Conservation (phyloP, 2,329 filamentous ascomycete species). For the Aureobasidium leucospermi region DNA sequence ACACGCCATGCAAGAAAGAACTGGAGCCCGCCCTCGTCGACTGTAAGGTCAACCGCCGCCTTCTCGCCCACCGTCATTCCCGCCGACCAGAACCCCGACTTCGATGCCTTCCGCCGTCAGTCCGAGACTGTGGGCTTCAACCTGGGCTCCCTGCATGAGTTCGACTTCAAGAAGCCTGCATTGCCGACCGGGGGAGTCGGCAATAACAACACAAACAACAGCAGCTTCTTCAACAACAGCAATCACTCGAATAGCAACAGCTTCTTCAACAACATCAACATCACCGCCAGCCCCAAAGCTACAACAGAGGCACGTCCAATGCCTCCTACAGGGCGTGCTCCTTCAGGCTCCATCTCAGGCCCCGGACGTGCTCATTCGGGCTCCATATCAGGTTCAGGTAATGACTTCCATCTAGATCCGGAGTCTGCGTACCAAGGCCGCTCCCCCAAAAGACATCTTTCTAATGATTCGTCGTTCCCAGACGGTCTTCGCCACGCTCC, state of each 20-base stretch:
- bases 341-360: neutral
- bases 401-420: slow-evolving; percentile 20
- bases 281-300: neutral
- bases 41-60: slow-evolving; percentile 62
- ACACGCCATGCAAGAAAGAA: slow-evolving; percentile 56
- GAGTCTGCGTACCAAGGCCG: slow-evolving; percentile 23
- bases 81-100: slow-evolving; percentile 71
- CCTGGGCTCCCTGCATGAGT: slow-evolving; percentile 34
- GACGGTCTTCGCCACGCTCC: slow-evolving; percentile 32
- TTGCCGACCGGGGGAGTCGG: slow-evolving; percentile 19
- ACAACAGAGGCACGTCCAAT: slow-evolving; percentile 15
- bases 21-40: slow-evolving; percentile 67
- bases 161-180: slow-evolving; percentile 26
- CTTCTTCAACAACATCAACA: slow-evolving; percentile 8
- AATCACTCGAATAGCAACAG: neutral
- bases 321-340: neutral
- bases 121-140: slow-evolving; percentile 55
- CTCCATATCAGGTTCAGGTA: slow-evolving; percentile 7
- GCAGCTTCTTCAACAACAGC: too few species aligned
- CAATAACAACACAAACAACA: neutral
- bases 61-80: slow-evolving; percentile 62
- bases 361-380: neutral
- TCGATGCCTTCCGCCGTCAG: slow-evolving; percentile 68
- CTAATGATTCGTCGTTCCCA: slow-evolving; percentile 36
- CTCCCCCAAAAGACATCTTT: slow-evolving; percentile 44